These are phyloP conservation scores for Linderniella brevidens DNA, from an alignment of 257 asterid species.

Conservation along the genomic window DNA sequence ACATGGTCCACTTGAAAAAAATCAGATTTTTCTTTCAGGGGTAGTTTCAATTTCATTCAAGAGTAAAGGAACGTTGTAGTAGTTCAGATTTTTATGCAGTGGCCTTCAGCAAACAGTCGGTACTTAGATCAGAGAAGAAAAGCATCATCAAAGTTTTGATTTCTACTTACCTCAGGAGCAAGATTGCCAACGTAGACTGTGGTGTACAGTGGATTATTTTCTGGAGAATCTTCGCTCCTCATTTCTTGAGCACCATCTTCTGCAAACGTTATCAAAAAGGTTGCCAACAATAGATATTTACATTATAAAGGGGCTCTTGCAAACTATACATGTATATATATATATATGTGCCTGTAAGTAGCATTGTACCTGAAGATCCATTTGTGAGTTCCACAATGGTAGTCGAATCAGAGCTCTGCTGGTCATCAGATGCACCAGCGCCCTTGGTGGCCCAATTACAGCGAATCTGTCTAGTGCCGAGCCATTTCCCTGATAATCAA, in stretches of 20 bases:
- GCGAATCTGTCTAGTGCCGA: slow-evolving; percentile 88
- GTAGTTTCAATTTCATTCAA: no score
- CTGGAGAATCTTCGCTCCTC: slow-evolving; percentile 55
- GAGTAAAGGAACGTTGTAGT: no score
- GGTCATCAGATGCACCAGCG: slow-evolving; percentile 57
- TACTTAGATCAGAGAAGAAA: no score
- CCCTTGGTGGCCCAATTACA: slow-evolving; percentile 96
- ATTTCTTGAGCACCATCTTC: slow-evolving; percentile 69
- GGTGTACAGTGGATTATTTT: slow-evolving; percentile 65
- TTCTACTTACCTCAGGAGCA: slow-evolving; percentile 68
- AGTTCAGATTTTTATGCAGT: no score
- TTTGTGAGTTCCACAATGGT: slow-evolving; percentile 68
- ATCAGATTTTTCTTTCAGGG: no score
- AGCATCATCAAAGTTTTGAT: no score
- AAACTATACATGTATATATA: no score
- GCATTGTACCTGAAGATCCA: slow-evolving; percentile 50
- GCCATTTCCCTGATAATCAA: slow-evolving; percentile 61
- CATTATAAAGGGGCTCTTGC: no score
- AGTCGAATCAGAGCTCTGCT: slow-evolving; percentile 58
- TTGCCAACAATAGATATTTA: no score
- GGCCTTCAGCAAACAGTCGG: no score
- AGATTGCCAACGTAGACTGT: slow-evolving; percentile 81
- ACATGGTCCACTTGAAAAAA: no score
- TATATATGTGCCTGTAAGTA: no score
- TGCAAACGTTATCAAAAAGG: slow-evolving; percentile 13